Evolutionary conservation across 805 yeast species (phyloP), one percentile per base, ranked within the genome.

Genomic region (Monosporozyma servazzii): DNA sequence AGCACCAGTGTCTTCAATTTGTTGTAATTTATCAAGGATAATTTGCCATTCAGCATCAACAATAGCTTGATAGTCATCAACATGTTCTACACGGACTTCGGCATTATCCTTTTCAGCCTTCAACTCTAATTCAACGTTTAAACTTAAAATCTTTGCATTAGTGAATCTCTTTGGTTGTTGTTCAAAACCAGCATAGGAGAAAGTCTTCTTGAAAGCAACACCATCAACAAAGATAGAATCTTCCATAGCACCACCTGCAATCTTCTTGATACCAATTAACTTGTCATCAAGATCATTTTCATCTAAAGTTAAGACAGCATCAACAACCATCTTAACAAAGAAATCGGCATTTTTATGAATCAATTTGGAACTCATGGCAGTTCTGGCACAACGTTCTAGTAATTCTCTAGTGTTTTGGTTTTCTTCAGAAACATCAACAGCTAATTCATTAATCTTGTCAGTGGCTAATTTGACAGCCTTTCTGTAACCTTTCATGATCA

Each of bases 21-120:
- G 84, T 63, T 87, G 85, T 58, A 93, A 78, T 71, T 93, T 93
- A 65, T 84, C 79, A 62, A 86, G 76, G 58, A 93, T 93, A 58
- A 93, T 86, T 67, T 87, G 81, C 98, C 99, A 93, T 71, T 93
- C 99, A n/a, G 99, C 99, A 70, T 93, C 98, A 18, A 93, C 99
- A 52, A 93, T 85, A 33, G 84, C 88, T 74, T 93, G 99, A 71
- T 93, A 93, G 62, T 91, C 97, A 53, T 80, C 78, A 51, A 93
- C 97, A 67, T 89, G 85, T 62, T 88, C 95, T 48, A 93, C 93
- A 59, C 99, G 81, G 33, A 93, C 98, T 75, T 93, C 99, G 9
- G 99, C 99, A 66, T 93, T 93, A 69, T 93, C 99, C 74, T 89
- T 91, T 73, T 93, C 99, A 1, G 98, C 98, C 73, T 93, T 93